Base-by-base conservation (phyloP, 257 asterid species). In the Fraxinus pennsylvanica region DNA sequence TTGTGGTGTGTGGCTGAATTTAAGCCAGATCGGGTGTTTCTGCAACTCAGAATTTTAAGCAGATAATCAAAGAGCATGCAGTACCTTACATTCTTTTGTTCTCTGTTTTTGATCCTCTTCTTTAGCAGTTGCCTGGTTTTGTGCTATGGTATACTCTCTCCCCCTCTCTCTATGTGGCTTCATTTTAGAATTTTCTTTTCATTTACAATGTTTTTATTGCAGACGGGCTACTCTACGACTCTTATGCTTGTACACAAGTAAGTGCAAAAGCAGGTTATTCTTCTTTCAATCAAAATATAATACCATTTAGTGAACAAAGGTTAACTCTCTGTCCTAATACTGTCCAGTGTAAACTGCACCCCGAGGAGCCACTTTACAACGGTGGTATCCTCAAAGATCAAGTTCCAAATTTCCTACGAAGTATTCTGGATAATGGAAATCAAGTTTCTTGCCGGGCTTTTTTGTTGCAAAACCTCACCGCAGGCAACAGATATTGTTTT, bases 211-310 rank as follows among this genome's bases (percentile, higher is more conserved):
- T 21, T 1, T 27, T 81, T 72, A 38, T 75, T 89, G 91, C 96
- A 90, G 96, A 90, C 82, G 97, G 96, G 84, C 94, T 90, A 35
- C 88, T 87, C 0, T 94, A 92, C 76, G 98, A 94, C 84, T 92
- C 96, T 21, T 84, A 92, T 3, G 98, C 97, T 25, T 88, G 87
- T 74, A 78, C 96, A 1, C 85, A 89, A 94, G 94, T 90, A 33
- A 36, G 50, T 39, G 67, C 54, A 45, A 14, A 45, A 45, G n/a
- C 19, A 10, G 54, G 5, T 3, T 12, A 12, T 10, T 45, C 19
- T 45, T 45, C 54, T 9, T 45, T 45, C 10, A 2, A 45, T 13
- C n/a, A 45, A 14, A 45, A 14, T 45, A 45, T 3, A 45, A 45
- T 45, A 54, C 27, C 21, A 15, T 54, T 54, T 17, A 41, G 47